Percentiles rank a stretch among this genome's conserved stretches.
These are phyloP conservation scores for Raphidocelis subcapitata DNA, from an alignment of 139 green algal genomes.

Conservation along the genomic window DNA sequence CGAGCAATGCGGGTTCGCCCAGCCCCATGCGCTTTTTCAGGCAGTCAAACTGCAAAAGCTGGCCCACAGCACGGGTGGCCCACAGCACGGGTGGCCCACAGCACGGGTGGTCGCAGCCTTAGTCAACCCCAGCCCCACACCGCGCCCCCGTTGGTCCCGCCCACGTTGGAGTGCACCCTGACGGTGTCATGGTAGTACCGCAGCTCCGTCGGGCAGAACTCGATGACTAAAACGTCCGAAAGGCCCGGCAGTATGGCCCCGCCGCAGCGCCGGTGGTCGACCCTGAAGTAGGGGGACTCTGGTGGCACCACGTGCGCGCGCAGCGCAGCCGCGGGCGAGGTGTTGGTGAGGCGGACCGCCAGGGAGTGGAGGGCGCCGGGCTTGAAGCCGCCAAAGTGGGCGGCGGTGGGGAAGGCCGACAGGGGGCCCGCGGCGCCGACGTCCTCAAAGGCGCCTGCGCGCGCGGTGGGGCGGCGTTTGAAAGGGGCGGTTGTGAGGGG, in stretches of 20 bases:
- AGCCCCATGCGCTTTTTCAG: not conserved
- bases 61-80: too few relatives aligned
- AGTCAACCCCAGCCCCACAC: not conserved
- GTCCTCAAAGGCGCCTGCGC: constrained; percentile 5
- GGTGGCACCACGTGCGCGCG: constrained; percentile 13
- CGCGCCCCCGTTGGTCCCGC: not conserved
- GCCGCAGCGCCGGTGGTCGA: not conserved
- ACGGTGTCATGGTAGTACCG: constrained; percentile 17
- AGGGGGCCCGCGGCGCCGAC: not conserved
- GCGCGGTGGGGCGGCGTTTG: too few relatives aligned
- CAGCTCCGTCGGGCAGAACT: constrained; percentile 7
- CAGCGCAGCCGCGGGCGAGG: not conserved
- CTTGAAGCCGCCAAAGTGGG: constrained; percentile 19
- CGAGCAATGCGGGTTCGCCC: not conserved
- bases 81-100: not conserved
- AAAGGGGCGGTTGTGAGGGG: too few relatives aligned
- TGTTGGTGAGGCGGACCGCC: constrained; percentile 6
- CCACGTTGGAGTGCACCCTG: constrained; percentile 14
- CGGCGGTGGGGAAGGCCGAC: not conserved
- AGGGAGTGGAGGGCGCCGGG: not conserved
- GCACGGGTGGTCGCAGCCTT: not conserved
- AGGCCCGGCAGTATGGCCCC: constrained; percentile 18
- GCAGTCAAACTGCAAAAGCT: not conserved
- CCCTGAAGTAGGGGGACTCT: constrained; percentile 4
- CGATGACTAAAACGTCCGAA: constrained; percentile 11